Percentiles rank a stretch among this genome's conserved stretches.
Conservation (phyloP, 768 basidiomycete species). For the Royoungia palumana region DNA sequence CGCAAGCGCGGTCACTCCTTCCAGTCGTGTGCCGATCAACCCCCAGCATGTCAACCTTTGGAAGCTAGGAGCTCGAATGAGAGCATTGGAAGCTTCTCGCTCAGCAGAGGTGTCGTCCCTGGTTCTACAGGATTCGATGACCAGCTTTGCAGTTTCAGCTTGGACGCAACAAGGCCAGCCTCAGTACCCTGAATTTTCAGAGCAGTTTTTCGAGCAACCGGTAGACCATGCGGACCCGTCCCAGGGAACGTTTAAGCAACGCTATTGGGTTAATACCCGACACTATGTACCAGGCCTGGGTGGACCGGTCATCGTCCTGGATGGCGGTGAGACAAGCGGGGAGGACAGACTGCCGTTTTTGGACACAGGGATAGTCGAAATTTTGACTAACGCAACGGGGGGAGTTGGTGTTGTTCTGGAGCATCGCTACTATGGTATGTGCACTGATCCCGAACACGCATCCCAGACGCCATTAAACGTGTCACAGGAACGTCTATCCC, state of each 20-base stretch:
- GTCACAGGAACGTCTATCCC: slow-evolving; percentile 67
- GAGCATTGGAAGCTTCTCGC: slow-evolving; percentile 13
- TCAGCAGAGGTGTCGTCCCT: slow-evolving; percentile 12
- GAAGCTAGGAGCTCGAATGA: slow-evolving; percentile 41
- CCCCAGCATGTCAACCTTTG: slow-evolving; percentile 66
- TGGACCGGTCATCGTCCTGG: slow-evolving; percentile 85
- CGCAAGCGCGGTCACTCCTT: slow-evolving; percentile 9
- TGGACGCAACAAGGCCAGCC: slow-evolving; percentile 7
- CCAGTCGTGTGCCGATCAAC: slow-evolving; percentile 30
- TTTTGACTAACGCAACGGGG: slow-evolving; percentile 78
- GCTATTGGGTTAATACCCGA: slow-evolving; percentile 89
- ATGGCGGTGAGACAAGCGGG: slow-evolving; percentile 92
- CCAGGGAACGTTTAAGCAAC: slow-evolving; percentile 70
- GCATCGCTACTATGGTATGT: slow-evolving; percentile 81
- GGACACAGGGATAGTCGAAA: slow-evolving; percentile 83
- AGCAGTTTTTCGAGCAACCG: slow-evolving; percentile 77
- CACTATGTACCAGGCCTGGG: slow-evolving; percentile 69
- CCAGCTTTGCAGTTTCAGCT: slow-evolving; percentile 10
- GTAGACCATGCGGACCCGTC: slow-evolving; percentile 72
- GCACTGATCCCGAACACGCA: not conserved
- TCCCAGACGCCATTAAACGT: not conserved
- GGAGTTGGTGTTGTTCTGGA: slow-evolving; percentile 91
- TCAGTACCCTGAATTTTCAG: slow-evolving; percentile 42
- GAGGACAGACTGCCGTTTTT: slow-evolving; percentile 52
- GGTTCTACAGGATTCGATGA: slow-evolving; percentile 20